Base-by-base conservation (phyloP, 1,284 basidiomycete genomes). In the Apiotrichum montevideense region DNA sequence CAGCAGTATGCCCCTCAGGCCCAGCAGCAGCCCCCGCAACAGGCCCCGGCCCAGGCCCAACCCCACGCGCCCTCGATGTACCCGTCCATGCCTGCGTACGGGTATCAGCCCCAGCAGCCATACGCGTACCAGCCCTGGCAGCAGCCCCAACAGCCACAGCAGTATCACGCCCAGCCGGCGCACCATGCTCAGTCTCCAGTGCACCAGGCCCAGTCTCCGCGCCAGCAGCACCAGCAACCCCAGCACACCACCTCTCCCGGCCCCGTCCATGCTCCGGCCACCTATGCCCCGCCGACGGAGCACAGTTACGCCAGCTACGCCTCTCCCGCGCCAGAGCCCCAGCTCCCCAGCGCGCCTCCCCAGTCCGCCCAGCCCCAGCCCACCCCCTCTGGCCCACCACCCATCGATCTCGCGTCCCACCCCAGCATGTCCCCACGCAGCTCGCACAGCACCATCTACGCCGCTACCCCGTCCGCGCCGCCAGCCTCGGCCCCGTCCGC, bases 381-480 rank as follows among this genome's bases (percentile, higher is more conserved):
- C 11, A 29, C 33, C 35, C 51, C 56, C n/a, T 58, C 62, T 43
- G 58, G 64, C 42, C 61, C 66, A 14, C 57, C 65, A 14, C 63
- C 64, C n/a, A 57, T 69, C 35, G 63, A 65, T 49, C 43, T 63
- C n/a, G 56, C 66, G 1, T 66, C 57, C 29, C 69, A 64, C 52
- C 68, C 62, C 14, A 55, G 55, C 35, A 60, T 63, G 11, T 66
- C 64, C 6, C 59, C 66, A 0, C 48, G 49, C 4, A 52, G 49
- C 51, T 42, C 54, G 21, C 21, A 21, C 21, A 21, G 21, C 21
- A 21, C 21, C 21, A 21, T 21, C 21, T 21, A 21, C 33, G 71
- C 42, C 5, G 80, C n/a, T 59, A 71, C 7, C 76, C 61, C 80
- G 33, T 62, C 21, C 63, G 57, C 45, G 10, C 13, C 52, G 11